Conservation (phyloP, 2,329 filamentous ascomycete species). For the Penicillium sp. region DNA sequence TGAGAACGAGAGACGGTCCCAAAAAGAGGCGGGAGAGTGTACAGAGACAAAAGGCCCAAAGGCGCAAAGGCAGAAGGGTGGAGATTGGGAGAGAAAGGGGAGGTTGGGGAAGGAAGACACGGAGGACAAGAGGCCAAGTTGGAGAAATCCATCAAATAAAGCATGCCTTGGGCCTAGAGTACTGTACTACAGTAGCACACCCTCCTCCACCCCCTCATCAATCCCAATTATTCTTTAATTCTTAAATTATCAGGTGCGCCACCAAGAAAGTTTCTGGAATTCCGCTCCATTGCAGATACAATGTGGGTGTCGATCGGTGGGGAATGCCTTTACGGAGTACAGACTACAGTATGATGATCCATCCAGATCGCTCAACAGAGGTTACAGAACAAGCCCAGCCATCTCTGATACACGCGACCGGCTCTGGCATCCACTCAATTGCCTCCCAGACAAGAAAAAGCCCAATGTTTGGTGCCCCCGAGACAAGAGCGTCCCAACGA, state of each 20-base stretch:
- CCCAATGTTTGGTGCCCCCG: not conserved
- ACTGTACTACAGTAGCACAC: not conserved
- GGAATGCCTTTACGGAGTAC: not conserved
- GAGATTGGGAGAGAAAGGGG: conserved; percentile 9
- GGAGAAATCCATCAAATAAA: conserved; percentile 9
- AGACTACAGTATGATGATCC: not conserved
- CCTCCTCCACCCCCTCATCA: not conserved
- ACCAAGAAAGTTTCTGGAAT: conserved; percentile 19
- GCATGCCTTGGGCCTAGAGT: not conserved
- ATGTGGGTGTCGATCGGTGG: not conserved
- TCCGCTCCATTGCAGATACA: not conserved
- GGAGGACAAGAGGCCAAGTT: not conserved
- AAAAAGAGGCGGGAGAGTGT: conserved; percentile 1
- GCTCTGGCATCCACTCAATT: not conserved
- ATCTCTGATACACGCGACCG: not conserved
- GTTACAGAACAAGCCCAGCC: not conserved
- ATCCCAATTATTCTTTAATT: not conserved
- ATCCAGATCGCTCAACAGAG: not conserved
- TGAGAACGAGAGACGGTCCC: not conserved
- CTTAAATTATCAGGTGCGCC: conserved; percentile 1
- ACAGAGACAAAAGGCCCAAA: conserved; percentile 1
- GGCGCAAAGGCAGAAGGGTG: not conserved
- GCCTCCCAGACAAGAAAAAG: not conserved
- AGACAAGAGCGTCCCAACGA: not conserved
- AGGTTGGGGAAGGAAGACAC: conserved; percentile 21